phyloP scores from a whole-genome alignment of 1,284 basidiomycete genomes.

The Irpex sp. region DNA sequence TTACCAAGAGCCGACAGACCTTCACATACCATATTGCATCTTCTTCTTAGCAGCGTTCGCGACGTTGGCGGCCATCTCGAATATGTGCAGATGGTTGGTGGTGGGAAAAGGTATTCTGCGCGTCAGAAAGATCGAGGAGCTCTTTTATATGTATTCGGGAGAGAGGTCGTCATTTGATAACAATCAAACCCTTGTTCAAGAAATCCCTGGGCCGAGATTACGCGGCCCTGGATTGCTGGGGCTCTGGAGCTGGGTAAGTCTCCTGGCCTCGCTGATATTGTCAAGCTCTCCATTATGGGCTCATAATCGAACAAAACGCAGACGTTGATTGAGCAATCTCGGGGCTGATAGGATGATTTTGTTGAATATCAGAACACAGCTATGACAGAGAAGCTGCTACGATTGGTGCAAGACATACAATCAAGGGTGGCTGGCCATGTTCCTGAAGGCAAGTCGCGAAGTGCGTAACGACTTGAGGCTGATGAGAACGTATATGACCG shows the following conservation, averaged over 20 bases:
- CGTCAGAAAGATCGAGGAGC: not conserved
- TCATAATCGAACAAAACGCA: not conserved
- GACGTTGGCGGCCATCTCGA: not conserved
- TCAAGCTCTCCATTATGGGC: not conserved
- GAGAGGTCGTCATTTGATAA: not conserved
- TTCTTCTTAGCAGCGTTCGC: slow-evolving; percentile 3
- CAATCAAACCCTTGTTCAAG: not conserved
- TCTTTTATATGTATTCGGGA: not conserved
- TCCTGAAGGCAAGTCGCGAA: not conserved
- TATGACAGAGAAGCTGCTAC: not conserved
- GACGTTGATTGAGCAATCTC: not conserved
- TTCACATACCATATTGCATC: slow-evolving; percentile 11
- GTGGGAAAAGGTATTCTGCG: not conserved
- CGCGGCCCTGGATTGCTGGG: not conserved
- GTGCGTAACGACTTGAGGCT: not conserved
- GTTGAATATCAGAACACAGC: not conserved
- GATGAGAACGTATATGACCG: not conserved
- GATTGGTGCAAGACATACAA: not conserved
- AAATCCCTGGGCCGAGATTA: not conserved
- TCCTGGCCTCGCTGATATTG: not conserved
- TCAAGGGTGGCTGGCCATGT: not conserved
- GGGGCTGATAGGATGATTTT: not conserved
- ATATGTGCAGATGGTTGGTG: not conserved
- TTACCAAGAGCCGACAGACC: not conserved
- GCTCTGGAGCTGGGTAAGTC: no score